These are phyloP conservation scores for Obba rivulosa DNA, from an alignment of 768 basidiomycete genomes.

Conservation along the genomic window DNA sequence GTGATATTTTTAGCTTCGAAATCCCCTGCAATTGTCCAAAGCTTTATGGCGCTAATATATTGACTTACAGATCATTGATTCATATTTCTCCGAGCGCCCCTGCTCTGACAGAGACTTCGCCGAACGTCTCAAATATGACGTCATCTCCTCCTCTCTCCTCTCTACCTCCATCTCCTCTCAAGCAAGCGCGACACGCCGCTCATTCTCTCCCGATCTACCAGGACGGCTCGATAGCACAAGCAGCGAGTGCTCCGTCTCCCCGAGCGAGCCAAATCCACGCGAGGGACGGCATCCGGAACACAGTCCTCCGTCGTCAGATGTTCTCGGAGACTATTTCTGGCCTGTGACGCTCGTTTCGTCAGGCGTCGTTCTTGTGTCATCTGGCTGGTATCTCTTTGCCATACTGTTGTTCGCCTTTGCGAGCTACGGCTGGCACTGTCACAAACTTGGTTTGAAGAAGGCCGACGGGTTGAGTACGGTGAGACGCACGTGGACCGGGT, in stretches of 20 bases:
- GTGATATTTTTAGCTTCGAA: not conserved
- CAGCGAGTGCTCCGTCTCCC: not conserved
- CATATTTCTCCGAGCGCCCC: not conserved
- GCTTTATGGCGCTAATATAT: not conserved
- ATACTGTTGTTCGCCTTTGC: slow-evolving; percentile 14
- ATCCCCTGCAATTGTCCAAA: not conserved
- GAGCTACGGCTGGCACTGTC: slow-evolving; percentile 9
- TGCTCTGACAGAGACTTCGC: slow-evolving; percentile 42
- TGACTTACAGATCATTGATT: too few relatives aligned
- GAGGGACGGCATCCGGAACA: not conserved
- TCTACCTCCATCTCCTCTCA: slow-evolving; percentile 45
- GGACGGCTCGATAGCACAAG: slow-evolving; percentile 13
- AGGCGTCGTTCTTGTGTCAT: slow-evolving; percentile 17
- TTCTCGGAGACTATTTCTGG: slow-evolving; percentile 8
- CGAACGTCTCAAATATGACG: slow-evolving; percentile 80
- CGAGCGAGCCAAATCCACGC: slow-evolving; percentile 8
- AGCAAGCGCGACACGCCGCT: slow-evolving; percentile 9
- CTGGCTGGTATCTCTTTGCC: slow-evolving; percentile 17
- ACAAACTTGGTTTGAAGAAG: not conserved
- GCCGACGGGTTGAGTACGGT: slow-evolving; percentile 1
- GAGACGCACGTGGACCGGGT: not conserved
- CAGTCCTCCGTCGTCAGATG: not conserved
- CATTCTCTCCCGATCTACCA: slow-evolving; percentile 18
- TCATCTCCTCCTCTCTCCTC: slow-evolving; percentile 77
- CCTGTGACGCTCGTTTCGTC: slow-evolving; percentile 15